Evolutionary conservation across 192 early-diverging fungal species (phyloP).

Genomic region (Backusella mclennaniae): DNA sequence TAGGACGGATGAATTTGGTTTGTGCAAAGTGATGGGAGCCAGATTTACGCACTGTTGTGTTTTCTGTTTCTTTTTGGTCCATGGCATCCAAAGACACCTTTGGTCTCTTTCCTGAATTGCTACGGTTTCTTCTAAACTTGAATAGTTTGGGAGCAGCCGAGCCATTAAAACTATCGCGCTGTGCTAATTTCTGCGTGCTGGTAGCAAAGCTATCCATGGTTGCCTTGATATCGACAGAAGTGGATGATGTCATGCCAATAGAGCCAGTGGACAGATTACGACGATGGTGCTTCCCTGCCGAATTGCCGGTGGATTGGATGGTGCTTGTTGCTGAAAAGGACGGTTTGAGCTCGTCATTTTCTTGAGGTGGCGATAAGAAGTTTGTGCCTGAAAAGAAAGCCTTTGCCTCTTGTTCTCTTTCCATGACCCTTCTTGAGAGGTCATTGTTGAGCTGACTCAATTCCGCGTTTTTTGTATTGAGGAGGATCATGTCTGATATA

Average conservation of each 20-base stretch:
- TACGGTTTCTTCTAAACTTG: slow-evolving; percentile 54
- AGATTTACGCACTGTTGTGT: background rate
- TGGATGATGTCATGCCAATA: background rate
- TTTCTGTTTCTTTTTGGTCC: background rate
- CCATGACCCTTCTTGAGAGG: slow-evolving; percentile 43
- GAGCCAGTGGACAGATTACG: slow-evolving; percentile 9
- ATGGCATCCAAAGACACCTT: slow-evolving; percentile 9
- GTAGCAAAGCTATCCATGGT: background rate
- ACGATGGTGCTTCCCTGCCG: background rate
- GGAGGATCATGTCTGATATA: slow-evolving; percentile 46
- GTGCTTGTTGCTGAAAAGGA: background rate
- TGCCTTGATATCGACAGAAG: background rate
- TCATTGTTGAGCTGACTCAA: slow-evolving; percentile 56
- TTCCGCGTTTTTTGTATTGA: slow-evolving; percentile 55
- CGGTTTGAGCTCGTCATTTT: background rate
- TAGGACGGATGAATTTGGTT: slow-evolving; percentile 36
- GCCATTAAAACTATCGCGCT: slow-evolving; percentile 39
- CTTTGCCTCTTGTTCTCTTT: slow-evolving; percentile 39
- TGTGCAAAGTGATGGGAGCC: slow-evolving; percentile 27
- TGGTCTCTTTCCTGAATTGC: slow-evolving; percentile 29
- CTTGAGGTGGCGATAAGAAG: slow-evolving; percentile 9
- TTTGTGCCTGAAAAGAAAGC: slow-evolving; percentile 35
- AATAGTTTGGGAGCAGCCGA: slow-evolving; percentile 46
- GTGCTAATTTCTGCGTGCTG: slow-evolving; percentile 22
- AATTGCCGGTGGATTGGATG: background rate